These are phyloP conservation scores for Penicillium riverlandense DNA, from an alignment of 495 filamentous ascomycete genomes.

Conservation along the genomic window DNA sequence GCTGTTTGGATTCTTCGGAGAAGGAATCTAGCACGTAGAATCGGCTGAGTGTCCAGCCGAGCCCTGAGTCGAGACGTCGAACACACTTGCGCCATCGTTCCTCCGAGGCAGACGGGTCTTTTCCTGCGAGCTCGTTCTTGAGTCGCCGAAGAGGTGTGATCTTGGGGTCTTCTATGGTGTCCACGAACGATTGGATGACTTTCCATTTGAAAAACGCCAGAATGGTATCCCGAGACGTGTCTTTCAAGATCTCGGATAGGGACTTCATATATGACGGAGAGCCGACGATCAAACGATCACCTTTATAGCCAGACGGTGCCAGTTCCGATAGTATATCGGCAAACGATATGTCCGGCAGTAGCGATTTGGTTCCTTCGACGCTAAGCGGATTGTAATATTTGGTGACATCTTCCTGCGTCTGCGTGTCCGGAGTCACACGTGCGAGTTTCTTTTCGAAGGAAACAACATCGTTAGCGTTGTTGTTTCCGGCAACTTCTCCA, in stretches of 20 bases:
- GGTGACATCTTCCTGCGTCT: constrained; percentile 51
- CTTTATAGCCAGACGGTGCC: constrained; percentile 42
- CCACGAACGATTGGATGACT: constrained; percentile 44
- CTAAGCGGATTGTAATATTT: constrained; percentile 53
- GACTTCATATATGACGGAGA: constrained; percentile 50
- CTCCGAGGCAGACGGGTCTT: constrained; percentile 53
- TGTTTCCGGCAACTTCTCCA: constrained; percentile 17
- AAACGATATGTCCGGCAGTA: constrained; percentile 51
- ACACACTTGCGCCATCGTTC: constrained; percentile 70
- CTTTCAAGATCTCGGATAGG: constrained; percentile 39
- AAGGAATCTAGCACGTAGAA: constrained; percentile 64
- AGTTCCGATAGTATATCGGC: constrained; percentile 44
- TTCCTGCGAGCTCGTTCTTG: constrained; percentile 48
- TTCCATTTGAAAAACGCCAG: constrained; percentile 57
- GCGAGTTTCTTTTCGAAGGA: constrained; percentile 56
- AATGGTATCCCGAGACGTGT: constrained; percentile 40
- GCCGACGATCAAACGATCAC: constrained; percentile 48
- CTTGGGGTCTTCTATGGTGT: constrained; percentile 49
- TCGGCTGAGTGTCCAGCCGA: constrained; percentile 54
- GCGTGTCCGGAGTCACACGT: constrained; percentile 47
- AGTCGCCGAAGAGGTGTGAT: constrained; percentile 53
- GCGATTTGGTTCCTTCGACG: constrained; percentile 41
- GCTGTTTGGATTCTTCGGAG: constrained; percentile 52
- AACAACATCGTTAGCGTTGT: constrained; percentile 40
- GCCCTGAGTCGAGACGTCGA: constrained; percentile 43